Percentiles rank a stretch among this genome's conserved stretches.
phyloP scores from a whole-genome alignment of 2,329 filamentous ascomycete genomes.

The Fusarium dlaminii region DNA sequence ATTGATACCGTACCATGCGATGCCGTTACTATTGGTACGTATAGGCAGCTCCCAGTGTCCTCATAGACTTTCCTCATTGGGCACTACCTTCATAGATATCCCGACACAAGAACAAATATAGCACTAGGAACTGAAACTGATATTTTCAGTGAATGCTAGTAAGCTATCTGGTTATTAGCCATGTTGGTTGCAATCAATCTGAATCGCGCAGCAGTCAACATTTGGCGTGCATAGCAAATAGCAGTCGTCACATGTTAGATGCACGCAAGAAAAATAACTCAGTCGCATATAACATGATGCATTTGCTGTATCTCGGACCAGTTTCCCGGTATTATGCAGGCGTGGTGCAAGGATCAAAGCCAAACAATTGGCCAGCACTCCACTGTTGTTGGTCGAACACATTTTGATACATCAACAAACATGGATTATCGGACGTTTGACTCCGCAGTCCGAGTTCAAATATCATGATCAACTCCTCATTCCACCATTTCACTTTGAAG shows the following conservation, averaged over 20 bases:
- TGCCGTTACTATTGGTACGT: fast-evolving
- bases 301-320: too few species aligned
- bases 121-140: fast-evolving
- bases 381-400: not conserved
- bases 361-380: not conserved
- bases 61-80: not conserved
- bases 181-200: not conserved
- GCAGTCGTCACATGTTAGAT: not conserved
- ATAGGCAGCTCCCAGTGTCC: fast-evolving
- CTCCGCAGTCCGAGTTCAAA: not conserved
- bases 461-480: not conserved
- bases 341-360: not conserved
- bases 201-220: not conserved
- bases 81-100: fast-evolving
- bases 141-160: not conserved
- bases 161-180: not conserved
- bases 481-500: fast-evolving
- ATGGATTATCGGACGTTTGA: not conserved
- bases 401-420: too few species aligned
- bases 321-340: not conserved
- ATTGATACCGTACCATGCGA: not conserved
- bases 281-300: not conserved
- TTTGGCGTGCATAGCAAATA: not conserved
- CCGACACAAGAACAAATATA: not conserved
- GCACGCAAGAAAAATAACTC: not conserved